Base-by-base conservation (phyloP, 2,329 filamentous ascomycete species). In the Ophiosphaerella herpotricha region DNA sequence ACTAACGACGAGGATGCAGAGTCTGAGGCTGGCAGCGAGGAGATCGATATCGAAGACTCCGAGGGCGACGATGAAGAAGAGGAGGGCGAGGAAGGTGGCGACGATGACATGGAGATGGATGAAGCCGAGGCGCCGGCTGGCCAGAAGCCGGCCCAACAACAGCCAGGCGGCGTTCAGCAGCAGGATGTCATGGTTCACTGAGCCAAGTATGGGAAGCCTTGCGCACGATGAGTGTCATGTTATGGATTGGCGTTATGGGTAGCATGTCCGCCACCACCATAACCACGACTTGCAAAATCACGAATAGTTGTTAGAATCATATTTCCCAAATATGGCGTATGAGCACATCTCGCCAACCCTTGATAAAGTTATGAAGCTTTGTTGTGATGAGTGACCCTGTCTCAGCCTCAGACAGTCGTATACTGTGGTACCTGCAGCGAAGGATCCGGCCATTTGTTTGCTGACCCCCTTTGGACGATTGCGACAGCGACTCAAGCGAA, bases 1-100 rank as follows among this genome's bases (percentile, higher is more conserved):
- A 76, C 73, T 35, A 77, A 80, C 18, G 83, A 89, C 14, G 87
- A 89, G 46, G 85, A 87, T 13, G 85, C 85, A 52, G 78, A 79
- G 58, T 89, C 86, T 13, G 88, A 92, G 53, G 88, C 85, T 51
- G 89, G 86, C 58, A 90, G 86, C 64, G 89, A 91, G 70, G 89
- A 91, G 70, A 84, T 91, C 39, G 89, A 91, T 66, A 86, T 85
- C 47, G 89, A 91, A 72, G 90, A 85, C 62, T 85, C 85, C 60
- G 88, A 88, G 29, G 86, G 86, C 54, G 84, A 90, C 21, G 85
- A 90, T 14, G 85, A 90, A 24, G 85, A 90, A 32, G 85, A 87
- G 39, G 82, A 83, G 50, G 82, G 76, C 6, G 84, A 81, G 26
- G 85, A 82, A 42, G 82, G 78, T 44, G 69, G 63, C 40, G 81